A percentile compares a stretch with the other conserved stretches of the same genome.
Conservation (phyloP, 371 early-diverging fungal genomes). For the Syncephalastrum racemosum region DNA sequence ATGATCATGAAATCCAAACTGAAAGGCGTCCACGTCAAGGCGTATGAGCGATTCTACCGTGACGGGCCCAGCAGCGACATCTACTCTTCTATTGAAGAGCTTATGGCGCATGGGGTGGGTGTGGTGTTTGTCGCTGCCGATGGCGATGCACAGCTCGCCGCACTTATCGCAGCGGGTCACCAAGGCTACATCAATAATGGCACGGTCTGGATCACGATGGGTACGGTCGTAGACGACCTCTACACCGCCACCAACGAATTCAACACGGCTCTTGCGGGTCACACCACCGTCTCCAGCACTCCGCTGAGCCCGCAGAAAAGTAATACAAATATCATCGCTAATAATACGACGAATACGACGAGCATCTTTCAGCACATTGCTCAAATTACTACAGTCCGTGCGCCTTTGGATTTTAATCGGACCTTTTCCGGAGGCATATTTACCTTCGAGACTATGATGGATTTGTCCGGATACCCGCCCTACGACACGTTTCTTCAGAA, state of each 20-base stretch:
- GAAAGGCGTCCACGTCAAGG: conserved; percentile 41
- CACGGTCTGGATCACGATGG: conserved; percentile 41
- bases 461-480: conserved; percentile 43
- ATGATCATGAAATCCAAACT: conserved; percentile 39
- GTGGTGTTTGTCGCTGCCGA: conserved; percentile 54
- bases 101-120: conserved; percentile 43
- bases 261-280: conserved; percentile 22
- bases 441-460: conserved; percentile 26
- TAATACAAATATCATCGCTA: background rate
- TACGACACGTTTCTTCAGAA: conserved; percentile 46
- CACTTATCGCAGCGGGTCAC: conserved; percentile 38
- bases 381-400: conserved; percentile 14
- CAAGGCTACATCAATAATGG: conserved; percentile 40
- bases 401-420: conserved; percentile 29
- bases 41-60: conserved; percentile 48
- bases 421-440: conserved; percentile 51
- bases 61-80: conserved; percentile 48
- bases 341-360: background rate
- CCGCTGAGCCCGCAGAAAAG: conserved; percentile 10
- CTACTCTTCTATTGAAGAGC: conserved; percentile 32
- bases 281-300: conserved; percentile 2
- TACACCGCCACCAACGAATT: conserved; percentile 21
- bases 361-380: conserved; percentile 23
- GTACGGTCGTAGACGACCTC: conserved; percentile 18
- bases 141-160: conserved; percentile 37